Evolutionary conservation across 805 yeast species (phyloP), one percentile per base, ranked within the genome.

Genomic region (Metschnikowia anglica): DNA sequence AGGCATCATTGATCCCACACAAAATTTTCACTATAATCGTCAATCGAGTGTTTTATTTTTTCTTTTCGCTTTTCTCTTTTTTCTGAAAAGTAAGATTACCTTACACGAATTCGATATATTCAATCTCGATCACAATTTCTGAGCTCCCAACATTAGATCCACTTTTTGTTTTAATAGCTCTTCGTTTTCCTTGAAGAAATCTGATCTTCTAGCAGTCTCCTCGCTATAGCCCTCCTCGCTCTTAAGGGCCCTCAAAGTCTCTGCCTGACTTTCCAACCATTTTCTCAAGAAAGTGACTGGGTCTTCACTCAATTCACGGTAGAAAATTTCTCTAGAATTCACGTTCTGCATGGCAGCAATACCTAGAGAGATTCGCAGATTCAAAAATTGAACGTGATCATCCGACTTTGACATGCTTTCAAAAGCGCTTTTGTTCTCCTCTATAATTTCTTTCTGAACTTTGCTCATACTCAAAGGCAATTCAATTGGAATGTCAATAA

Each of bases 221-320:
- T 91, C 97, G 59, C 82, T 83, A 64, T 82, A 85, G 8, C 90
- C 91, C 54, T 86, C 93, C 51, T 93, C 98, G 51, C 96, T 89
- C 46, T 88, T 78, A 50, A 93, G 73, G 11, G 91, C 85, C 65
- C 85, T 89, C 57, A 93, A 73, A 36, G 91, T 86, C 46, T 88
- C 87, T 12, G 88, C 73, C 62, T 93, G 95, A 33, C 88, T 83
- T 33, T 81, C 84, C 48, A 82, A 71, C 77, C 96, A 86, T 39
- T 79, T 74, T 42, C 82, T 72, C 52, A 93, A 66, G 54, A 88
- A 87, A 18, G 74, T 74, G 3, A 81, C 83, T 0, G 99, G 98
- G 56, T 90, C 81, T 34, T 83, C 74, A 30, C 86, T 73, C 46
- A 93, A 70, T 48, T 81, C 81, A 25, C 79, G 67, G 65, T 85